Percentiles rank a stretch among this genome's conserved stretches.
Conservation (phyloP, 805 yeast genomes). For the Groenewaldozyma salmanticensis region DNA sequence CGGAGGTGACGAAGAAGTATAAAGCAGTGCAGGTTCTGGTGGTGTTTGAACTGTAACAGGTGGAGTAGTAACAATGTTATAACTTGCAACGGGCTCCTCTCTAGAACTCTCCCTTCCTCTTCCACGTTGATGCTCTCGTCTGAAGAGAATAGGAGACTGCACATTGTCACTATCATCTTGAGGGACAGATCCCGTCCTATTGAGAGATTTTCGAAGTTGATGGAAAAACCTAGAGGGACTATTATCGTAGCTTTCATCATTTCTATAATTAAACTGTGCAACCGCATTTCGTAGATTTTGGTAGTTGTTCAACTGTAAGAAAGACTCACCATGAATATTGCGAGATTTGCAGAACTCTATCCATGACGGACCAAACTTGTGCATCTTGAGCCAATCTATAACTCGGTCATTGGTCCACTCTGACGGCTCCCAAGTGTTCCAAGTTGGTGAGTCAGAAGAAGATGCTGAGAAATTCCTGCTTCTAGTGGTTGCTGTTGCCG, state of each 20-base stretch:
- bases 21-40: no score
- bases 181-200: no score
- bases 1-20: no score
- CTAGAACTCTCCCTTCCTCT: no score
- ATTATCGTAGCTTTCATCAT: conserved; percentile 31
- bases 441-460: conserved; percentile 24
- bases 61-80: no score
- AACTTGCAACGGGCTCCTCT: no score
- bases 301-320: conserved; percentile 58
- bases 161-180: no score
- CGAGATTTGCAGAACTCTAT: conserved; percentile 48
- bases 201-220: conserved; percentile 38
- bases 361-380: conserved; percentile 70
- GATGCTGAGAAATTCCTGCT: conserved; percentile 2
- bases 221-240: conserved; percentile 52
- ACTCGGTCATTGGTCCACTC: conserved; percentile 72
- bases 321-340: conserved; percentile 51
- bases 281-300: conserved; percentile 42
- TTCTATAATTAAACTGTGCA: conserved; percentile 24
- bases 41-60: no score
- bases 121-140: no score
- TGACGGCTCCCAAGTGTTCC: conserved; percentile 44
- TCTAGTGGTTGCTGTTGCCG: background rate
- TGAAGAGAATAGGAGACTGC: no score
- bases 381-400: conserved; percentile 52